Evolutionary conservation across 169 alveolate genomes (phyloP).

Genomic region (Plasmodium berghei): DNA sequence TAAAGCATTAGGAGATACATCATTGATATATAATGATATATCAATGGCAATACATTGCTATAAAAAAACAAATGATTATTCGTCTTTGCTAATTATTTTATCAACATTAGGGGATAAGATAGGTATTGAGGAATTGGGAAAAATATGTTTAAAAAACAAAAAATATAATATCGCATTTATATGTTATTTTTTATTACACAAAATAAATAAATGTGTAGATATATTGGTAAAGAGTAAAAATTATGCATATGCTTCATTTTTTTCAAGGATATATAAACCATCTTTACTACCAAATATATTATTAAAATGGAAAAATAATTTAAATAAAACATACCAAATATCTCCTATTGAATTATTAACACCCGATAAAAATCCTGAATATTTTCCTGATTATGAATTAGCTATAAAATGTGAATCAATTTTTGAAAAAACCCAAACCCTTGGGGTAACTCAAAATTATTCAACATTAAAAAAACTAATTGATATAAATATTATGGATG

Average conservation of each 20-base stretch:
- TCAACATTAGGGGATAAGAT: slow-evolving; percentile 79
- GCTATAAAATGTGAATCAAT: slow-evolving; percentile 71
- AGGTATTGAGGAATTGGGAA: slow-evolving; percentile 76
- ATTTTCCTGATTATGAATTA: slow-evolving; percentile 64
- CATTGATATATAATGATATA: slow-evolving; percentile 82
- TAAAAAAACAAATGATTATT: slow-evolving; percentile 81
- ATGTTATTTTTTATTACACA: slow-evolving; percentile 81
- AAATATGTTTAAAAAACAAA: slow-evolving; percentile 74
- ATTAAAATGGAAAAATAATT: slow-evolving; percentile 78
- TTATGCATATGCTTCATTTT: slow-evolving; percentile 82
- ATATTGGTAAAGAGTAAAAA: slow-evolving; percentile 75
- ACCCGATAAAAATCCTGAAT: slow-evolving; percentile 70
- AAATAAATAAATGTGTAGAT: slow-evolving; percentile 81
- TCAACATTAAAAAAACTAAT: slow-evolving; percentile 59
- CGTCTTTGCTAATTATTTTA: slow-evolving; percentile 81
- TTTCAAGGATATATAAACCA: slow-evolving; percentile 84
- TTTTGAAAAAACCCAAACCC: slow-evolving; percentile 49
- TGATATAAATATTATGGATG: slow-evolving; percentile 69
- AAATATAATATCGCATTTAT: slow-evolving; percentile 81
- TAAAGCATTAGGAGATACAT: slow-evolving; percentile 86
- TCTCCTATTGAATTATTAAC: slow-evolving; percentile 32
- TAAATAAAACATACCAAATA: slow-evolving; percentile 35
- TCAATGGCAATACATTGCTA: slow-evolving; percentile 86
- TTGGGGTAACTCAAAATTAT: slow-evolving; percentile 65
- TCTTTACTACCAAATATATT: slow-evolving; percentile 73